Conservation (phyloP, 2,329 filamentous ascomycete species). For the Fusarium sp. region DNA sequence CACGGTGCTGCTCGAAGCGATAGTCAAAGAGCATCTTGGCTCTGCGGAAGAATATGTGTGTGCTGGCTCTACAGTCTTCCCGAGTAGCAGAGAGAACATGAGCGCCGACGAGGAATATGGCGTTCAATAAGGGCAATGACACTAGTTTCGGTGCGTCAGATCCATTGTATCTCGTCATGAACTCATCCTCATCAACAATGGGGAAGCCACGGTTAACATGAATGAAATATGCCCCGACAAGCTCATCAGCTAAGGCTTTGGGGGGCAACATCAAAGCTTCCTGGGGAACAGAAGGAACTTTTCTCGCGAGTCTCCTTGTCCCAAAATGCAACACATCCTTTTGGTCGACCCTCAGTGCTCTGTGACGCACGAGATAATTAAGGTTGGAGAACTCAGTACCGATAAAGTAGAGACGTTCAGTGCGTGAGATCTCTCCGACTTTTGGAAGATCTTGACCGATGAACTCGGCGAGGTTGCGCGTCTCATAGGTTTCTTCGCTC, state of each 20-base stretch:
- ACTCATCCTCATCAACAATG: constrained; percentile 64
- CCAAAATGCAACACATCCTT: constrained; percentile 53
- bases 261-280: constrained; percentile 65
- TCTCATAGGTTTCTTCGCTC: constrained; percentile 56
- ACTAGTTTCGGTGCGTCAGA: constrained; percentile 60
- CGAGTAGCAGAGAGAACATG: constrained; percentile 60
- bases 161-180: constrained; percentile 64
- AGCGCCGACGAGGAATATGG: constrained; percentile 64
- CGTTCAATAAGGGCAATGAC: constrained; percentile 63
- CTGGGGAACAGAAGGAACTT: constrained; percentile 56
- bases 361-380: constrained; percentile 66
- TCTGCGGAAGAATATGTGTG: constrained; percentile 64
- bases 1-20: constrained; percentile 66
- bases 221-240: constrained; percentile 64
- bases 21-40: constrained; percentile 67
- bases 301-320: constrained; percentile 54
- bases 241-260: constrained; percentile 61
- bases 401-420: constrained; percentile 66
- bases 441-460: constrained; percentile 63
- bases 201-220: constrained; percentile 66
- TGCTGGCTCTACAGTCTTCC: constrained; percentile 57
- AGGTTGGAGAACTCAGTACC: constrained; percentile 69
- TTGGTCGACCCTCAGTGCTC: constrained; percentile 49
- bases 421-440: constrained; percentile 60
- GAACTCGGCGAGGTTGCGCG: constrained; percentile 62